Evolutionary conservation across 768 basidiomycete genomes (phyloP).

Genomic region (Kwoniella botswanensis): DNA sequence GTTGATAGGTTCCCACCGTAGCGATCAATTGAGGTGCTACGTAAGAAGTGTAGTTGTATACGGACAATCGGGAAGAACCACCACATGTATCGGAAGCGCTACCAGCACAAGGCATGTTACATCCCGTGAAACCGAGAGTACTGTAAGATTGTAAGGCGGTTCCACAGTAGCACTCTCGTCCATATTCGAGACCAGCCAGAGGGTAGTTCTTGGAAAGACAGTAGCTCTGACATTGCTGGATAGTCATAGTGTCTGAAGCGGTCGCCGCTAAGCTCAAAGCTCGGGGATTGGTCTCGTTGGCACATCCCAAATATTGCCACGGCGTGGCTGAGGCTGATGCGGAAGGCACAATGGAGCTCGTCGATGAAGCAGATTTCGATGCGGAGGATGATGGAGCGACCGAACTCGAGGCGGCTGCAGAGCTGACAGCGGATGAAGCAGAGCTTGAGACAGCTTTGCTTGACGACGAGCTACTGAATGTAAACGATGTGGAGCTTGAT

Average conservation of each 20-base stretch:
- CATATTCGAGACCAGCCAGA: slow-evolving; percentile 30
- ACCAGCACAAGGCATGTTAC: slow-evolving; percentile 33
- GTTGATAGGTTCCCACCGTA: slow-evolving; percentile 26
- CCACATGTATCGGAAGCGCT: slow-evolving; percentile 30
- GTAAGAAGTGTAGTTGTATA: slow-evolving; percentile 33
- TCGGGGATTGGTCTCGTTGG: slow-evolving; percentile 36
- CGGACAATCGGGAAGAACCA: slow-evolving; percentile 27
- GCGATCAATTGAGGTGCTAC: slow-evolving; percentile 14
- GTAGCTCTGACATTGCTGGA: slow-evolving; percentile 27
- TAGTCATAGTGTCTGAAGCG: slow-evolving; percentile 32
- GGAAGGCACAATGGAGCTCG: slow-evolving; percentile 1
- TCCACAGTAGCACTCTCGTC: slow-evolving; percentile 45
- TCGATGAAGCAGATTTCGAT: slow-evolving; percentile 11
- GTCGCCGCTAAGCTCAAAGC: slow-evolving; percentile 39
- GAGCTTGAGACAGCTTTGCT: neutral
- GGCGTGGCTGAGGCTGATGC: slow-evolving; percentile 13
- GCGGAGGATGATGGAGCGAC: slow-evolving; percentile 10
- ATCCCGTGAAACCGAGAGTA: slow-evolving; percentile 24
- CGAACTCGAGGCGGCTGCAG: slow-evolving; percentile 4
- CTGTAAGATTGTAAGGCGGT: slow-evolving; percentile 29
- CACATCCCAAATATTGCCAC: slow-evolving; percentile 30
- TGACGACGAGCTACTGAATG: neutral
- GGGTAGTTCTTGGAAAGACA: slow-evolving; percentile 32
- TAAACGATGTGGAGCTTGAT: neutral
- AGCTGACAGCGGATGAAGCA: slow-evolving; percentile 8